Percentiles rank a stretch among this genome's conserved stretches.
Conservation (phyloP, 2,329 filamentous ascomycete genomes). For the Penicillium sp. region DNA sequence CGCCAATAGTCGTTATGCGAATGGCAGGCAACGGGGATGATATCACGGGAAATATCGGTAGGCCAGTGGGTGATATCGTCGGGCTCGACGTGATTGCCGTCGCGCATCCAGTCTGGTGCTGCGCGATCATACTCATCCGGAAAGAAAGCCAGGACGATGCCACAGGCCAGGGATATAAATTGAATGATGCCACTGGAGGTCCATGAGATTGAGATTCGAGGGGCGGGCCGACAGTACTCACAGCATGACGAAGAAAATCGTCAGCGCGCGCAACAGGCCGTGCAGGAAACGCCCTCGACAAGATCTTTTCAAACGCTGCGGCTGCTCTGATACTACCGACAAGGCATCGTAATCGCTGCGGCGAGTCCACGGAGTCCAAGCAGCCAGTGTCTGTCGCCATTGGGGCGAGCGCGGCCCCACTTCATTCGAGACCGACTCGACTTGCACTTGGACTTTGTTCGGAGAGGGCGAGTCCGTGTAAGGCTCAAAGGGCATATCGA, state of each 20-base stretch:
- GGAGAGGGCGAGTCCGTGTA: conserved; percentile 15
- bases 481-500: conserved; percentile 12
- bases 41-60: conserved; percentile 47
- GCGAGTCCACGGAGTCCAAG: conserved; percentile 10
- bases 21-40: conserved; percentile 49
- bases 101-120: conserved; percentile 38
- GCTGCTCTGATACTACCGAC: conserved; percentile 9
- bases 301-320: conserved; percentile 13
- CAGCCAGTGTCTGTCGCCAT: conserved; percentile 14
- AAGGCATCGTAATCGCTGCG: conserved; percentile 1
- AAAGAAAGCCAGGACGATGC: conserved; percentile 39
- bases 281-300: conserved; percentile 13
- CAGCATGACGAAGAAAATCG: conserved; percentile 33
- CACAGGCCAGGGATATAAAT: conserved; percentile 36
- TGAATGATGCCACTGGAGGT: conserved; percentile 37
- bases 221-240: conserved; percentile 15
- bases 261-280: conserved; percentile 17
- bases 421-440: conserved; percentile 4
- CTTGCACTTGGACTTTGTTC: conserved; percentile 4
- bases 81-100: conserved; percentile 32
- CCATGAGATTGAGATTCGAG: not conserved
- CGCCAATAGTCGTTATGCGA: conserved; percentile 58
- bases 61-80: conserved; percentile 40
- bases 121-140: conserved; percentile 39
- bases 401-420: conserved; percentile 12